Base-by-base conservation (phyloP, 768 basidiomycete species). In the Ramaria rubella region DNA sequence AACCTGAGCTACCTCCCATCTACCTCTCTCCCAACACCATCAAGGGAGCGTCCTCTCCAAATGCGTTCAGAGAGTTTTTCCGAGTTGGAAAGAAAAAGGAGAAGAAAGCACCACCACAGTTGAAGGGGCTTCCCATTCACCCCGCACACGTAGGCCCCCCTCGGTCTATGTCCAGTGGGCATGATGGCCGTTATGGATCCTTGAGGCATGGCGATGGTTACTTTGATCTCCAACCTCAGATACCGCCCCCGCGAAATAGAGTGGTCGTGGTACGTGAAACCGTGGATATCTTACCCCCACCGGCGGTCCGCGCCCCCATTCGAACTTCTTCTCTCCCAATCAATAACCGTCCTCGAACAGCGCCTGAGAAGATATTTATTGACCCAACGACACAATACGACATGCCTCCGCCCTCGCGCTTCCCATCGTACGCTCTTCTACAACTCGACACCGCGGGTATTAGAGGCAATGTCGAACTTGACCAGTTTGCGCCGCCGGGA, bases 331-430 rank as follows among this genome's bases (percentile, higher is more conserved):
- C 62, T 65, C 73, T 30, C 80, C 81, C 23, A 78, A 74, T 19
- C 73, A 73, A 31, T 69, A 73, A 53, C 68, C 73, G 51, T 81
- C 81, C 58, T 72, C 77, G 57, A 75, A 71, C 59, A 70, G 68
- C 44, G 51, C 44, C 43, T 19, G 49, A 43, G 23, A 45, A 38
- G 12, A 21, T 36, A 8, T 76, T 87, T 53, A 83, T 91, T 62
- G 90, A 92, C 69, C 90, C 90, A 11, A 92, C 90, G 24, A 90
- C 91, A 63, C 79, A 79, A 24, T 89, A 92, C 33, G 90, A 92
- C 64, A 66, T 91, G 31, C 90, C 90, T 0, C 82, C 77, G 5
- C 85, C 82, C 6, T 81, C 85, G 31, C 57, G 42, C 40, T 51
- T 36, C 24, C 57, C 57, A 15, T 50, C 48, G 17, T 58, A 52